A percentile compares a stretch with the other conserved stretches of the same genome.
Conservation (phyloP, 176 grass and related monocot species). For the Bolboschoenus planiculmis region DNA sequence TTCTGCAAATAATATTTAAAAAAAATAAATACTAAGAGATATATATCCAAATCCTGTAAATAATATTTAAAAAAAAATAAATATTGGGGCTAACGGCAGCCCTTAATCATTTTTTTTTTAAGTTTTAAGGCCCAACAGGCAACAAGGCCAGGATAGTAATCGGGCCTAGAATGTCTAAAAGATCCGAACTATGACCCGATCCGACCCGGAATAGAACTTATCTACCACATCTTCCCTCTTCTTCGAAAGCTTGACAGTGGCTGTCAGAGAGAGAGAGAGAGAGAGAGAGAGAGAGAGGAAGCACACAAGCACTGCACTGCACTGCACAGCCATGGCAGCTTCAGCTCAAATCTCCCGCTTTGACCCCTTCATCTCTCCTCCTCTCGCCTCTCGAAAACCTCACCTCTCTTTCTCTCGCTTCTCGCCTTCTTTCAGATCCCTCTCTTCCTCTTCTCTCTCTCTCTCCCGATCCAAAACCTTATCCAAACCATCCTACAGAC, state of each 20-base stretch:
- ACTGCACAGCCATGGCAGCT: neutral
- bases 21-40: too few relatives aligned
- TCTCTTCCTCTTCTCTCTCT: slow-evolving; percentile 12
- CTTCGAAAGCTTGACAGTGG: too few relatives aligned
- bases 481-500: neutral
- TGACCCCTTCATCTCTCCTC: slow-evolving; percentile 16
- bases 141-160: too few relatives aligned
- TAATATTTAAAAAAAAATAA: too few relatives aligned
- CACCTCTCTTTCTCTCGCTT: neutral
- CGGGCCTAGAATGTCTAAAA: neutral
- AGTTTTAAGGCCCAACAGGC: too few relatives aligned
- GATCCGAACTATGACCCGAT: neutral
- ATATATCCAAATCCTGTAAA: too few relatives aligned
- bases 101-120: too few relatives aligned
- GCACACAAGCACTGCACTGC: neutral
- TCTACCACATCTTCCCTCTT: neutral
- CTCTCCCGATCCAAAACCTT: neutral
- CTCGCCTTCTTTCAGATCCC: neutral
- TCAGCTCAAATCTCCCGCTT: neutral
- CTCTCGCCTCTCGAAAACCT: slow-evolving; percentile 7
- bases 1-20: too few relatives aligned
- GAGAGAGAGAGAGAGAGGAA: neutral
- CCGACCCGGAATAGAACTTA: neutral
- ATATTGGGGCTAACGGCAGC: too few relatives aligned
- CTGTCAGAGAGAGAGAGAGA: neutral